Conservation (phyloP, 2,329 filamentous ascomycete species). For the Daldinia sp. region DNA sequence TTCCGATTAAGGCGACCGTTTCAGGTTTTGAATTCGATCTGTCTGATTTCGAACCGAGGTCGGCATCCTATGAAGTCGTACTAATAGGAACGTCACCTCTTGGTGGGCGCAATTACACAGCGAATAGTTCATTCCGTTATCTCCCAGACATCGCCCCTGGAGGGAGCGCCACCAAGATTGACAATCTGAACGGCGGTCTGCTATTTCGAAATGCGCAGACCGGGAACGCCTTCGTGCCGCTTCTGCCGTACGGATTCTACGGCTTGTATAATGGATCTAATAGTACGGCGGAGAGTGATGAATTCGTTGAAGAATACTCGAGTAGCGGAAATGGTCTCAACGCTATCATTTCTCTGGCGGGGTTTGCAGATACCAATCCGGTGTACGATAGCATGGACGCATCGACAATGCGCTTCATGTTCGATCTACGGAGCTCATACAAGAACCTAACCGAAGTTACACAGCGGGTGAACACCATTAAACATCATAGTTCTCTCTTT, state of each 20-base stretch:
- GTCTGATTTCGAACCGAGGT: slow-evolving; percentile 51
- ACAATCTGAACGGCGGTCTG: slow-evolving; percentile 60
- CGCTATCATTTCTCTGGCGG: slow-evolving; percentile 59
- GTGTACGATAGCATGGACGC: slow-evolving; percentile 57
- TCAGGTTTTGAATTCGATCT: slow-evolving; percentile 56
- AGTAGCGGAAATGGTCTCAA: slow-evolving; percentile 57
- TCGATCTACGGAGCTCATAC: slow-evolving; percentile 59
- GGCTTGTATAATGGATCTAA: slow-evolving; percentile 56
- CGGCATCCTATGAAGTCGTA: slow-evolving; percentile 56
- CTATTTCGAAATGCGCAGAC: slow-evolving; percentile 55
- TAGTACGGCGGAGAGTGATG: slow-evolving; percentile 40
- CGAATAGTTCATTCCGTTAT: slow-evolving; percentile 55
- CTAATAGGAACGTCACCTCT: slow-evolving; percentile 53
- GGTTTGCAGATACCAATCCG: slow-evolving; percentile 53
- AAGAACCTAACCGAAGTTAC: slow-evolving; percentile 58
- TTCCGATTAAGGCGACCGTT: slow-evolving; percentile 53
- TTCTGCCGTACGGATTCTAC: slow-evolving; percentile 61
- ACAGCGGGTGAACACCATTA: slow-evolving; percentile 56
- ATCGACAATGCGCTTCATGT: slow-evolving; percentile 58
- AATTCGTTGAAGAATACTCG: slow-evolving; percentile 57
- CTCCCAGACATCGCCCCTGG: slow-evolving; percentile 57
- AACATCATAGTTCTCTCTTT: slow-evolving; percentile 56
- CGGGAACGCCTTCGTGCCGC: slow-evolving; percentile 53
- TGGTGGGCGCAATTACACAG: slow-evolving; percentile 53
- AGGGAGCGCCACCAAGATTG: slow-evolving; percentile 60